Percentiles rank a stretch among this genome's conserved stretches.
These are phyloP conservation scores for Globisporangium solare DNA, from an alignment of 352 stramenopile species.

Conservation along the genomic window DNA sequence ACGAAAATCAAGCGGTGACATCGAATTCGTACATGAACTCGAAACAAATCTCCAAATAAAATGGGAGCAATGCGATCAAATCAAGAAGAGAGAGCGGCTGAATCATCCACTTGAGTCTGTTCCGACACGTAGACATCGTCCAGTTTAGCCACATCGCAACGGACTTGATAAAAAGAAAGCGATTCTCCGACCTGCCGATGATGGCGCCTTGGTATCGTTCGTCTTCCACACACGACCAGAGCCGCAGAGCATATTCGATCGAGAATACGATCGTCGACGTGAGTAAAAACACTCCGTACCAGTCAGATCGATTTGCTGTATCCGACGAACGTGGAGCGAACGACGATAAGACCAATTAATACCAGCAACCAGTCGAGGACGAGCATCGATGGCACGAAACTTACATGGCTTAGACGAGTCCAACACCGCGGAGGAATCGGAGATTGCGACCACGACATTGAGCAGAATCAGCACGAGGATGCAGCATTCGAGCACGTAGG, in stretches of 20 bases:
- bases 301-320: constrained; percentile 15
- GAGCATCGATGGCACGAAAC: background rate
- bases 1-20: background rate
- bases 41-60: constrained; percentile 57
- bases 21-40: constrained; percentile 29
- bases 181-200: constrained; percentile 26
- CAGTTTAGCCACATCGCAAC: background rate
- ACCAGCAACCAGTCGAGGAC: background rate
- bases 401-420: constrained; percentile 13
- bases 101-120: constrained; percentile 53
- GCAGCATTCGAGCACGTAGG: constrained; percentile 47
- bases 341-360: too few species aligned
- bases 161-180: background rate
- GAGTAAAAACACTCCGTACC: constrained; percentile 44
- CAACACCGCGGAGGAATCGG: constrained; percentile 23
- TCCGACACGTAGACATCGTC: background rate
- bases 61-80: constrained; percentile 44
- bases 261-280: constrained; percentile 58
- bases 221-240: constrained; percentile 66
- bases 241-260: constrained; percentile 47
- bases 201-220: constrained; percentile 34
- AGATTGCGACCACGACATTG: constrained; percentile 56
- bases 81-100: constrained; percentile 56
- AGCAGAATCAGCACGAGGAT: constrained; percentile 52
- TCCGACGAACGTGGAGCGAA: too few species aligned